These are phyloP conservation scores for Talaromyces ruber DNA, from an alignment of 495 filamentous ascomycete species.

Conservation along the genomic window DNA sequence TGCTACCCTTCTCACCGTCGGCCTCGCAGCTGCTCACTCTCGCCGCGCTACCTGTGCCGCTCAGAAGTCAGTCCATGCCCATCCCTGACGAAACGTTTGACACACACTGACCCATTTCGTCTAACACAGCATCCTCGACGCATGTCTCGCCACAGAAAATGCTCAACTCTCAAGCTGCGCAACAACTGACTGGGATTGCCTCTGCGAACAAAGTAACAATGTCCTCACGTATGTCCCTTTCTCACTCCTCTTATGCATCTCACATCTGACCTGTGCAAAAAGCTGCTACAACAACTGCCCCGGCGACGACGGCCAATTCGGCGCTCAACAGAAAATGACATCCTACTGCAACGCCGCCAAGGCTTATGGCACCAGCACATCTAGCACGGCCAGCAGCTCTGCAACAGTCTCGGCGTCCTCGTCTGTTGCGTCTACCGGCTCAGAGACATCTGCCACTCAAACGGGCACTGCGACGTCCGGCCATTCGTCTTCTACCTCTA, in stretches of 20 bases:
- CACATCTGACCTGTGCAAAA: background rate
- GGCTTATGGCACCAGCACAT: constrained; percentile 13
- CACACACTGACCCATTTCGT: background rate
- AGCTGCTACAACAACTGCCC: constrained; percentile 37
- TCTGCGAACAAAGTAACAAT: constrained; percentile 22
- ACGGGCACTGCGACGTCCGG: constrained; percentile 2
- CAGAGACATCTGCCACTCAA: constrained; percentile 7
- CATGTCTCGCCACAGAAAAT: constrained; percentile 17
- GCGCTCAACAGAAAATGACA: constrained; percentile 15
- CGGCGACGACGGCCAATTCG: constrained; percentile 14
- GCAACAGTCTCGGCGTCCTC: constrained; percentile 3
- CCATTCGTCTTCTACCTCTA: background rate
- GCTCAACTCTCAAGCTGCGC: constrained; percentile 17
- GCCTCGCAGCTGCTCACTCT: constrained; percentile 7
- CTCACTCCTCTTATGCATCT: background rate
- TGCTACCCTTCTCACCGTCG: constrained; percentile 6
- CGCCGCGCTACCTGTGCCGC: constrained; percentile 6
- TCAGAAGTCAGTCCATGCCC: constrained; percentile 2
- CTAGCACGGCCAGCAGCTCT: constrained; percentile 6
- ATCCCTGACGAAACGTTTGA: background rate
- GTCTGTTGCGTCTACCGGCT: background rate
- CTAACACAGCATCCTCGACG: constrained; percentile 18
- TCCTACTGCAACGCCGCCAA: constrained; percentile 27
- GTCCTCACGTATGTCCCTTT: constrained; percentile 18
- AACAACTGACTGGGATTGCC: constrained; percentile 21